Evolutionary conservation across 371 early-diverging fungal species (phyloP), one percentile per base, ranked within the genome.

Genomic region (Thermomucor indicae-seudaticae): DNA sequence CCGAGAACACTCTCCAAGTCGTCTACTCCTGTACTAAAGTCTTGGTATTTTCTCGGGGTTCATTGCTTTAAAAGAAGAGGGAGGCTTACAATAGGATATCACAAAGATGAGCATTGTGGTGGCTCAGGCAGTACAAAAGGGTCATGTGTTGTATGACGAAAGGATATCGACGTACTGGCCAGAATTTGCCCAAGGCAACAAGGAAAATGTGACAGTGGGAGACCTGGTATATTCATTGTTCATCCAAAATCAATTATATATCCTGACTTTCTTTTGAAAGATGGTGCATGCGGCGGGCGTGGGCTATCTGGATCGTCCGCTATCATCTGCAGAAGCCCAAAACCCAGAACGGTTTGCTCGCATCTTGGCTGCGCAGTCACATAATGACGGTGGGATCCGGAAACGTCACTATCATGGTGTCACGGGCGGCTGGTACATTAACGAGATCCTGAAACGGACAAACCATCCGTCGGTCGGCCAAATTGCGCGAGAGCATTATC

Each of bases 131-230:
- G 82, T 88, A 7, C 81, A 83, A 12, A 58, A 78, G 52, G 81
- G 79, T 5, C 42, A 67, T 5, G 38, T 90, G 11, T 51, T 67
- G 7, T 85, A 84, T 58, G 61, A 75, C 28, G 67, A 71, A 44
- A 60, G 53, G 25, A 69, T 90, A 24, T 42, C 75, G 3, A 67
- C 63, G 10, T 84, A 84, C 53, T 90, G 90, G 90, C 89, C 90
- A 1, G 88, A 88, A 53, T 90, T 90, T 62, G 86, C 76, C 2
- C 73, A 78, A 51, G 84, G 84, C 25, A 78, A 78, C 51, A 90
- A 90, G 65, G 78, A 80, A 39, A 64, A 88, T 51, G 88, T 90
- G 1, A 84, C 84, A 0, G 27, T 90, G 31, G 57, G 50, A 3
- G 78, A 81, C 47, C 43, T 88, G 42, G 66, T 62, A 62, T 30